These are phyloP conservation scores for Rutstroemia sp. DNA, from an alignment of 2,329 filamentous ascomycete species.

Conservation along the genomic window DNA sequence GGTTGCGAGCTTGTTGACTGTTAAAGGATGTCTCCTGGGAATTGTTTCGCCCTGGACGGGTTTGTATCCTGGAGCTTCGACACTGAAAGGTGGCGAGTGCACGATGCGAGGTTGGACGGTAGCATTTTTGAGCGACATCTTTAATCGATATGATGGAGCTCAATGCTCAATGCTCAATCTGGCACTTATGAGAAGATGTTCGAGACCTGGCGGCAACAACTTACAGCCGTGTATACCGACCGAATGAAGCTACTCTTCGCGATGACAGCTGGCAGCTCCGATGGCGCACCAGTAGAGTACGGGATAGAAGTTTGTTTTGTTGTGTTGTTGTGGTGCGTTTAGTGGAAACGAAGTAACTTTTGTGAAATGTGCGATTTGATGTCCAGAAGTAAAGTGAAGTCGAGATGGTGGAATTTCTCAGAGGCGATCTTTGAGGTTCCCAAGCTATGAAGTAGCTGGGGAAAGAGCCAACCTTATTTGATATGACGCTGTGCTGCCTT, in stretches of 20 bases:
- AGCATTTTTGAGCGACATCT: constrained; percentile 25
- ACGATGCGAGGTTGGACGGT: constrained; percentile 24
- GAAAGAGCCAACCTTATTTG: background rate
- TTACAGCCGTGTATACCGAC: too few relatives aligned
- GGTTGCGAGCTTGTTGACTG: constrained; percentile 49
- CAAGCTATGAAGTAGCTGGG: background rate
- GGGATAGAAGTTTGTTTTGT: too few relatives aligned
- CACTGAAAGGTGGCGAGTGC: constrained; percentile 49
- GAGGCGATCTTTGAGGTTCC: background rate
- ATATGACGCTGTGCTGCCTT: constrained; percentile 8
- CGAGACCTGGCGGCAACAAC: background rate
- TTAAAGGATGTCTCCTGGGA: constrained; percentile 51
- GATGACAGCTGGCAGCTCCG: too few relatives aligned
- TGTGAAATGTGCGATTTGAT: too few relatives aligned
- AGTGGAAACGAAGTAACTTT: too few relatives aligned
- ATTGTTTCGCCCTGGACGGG: constrained; percentile 62
- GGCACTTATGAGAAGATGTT: background rate
- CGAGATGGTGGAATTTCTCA: too few relatives aligned
- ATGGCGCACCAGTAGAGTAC: too few relatives aligned
- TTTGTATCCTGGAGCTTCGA: constrained; percentile 51
- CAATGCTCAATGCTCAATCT: background rate
- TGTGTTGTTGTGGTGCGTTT: too few relatives aligned
- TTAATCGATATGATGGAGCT: background rate
- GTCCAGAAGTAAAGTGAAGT: too few relatives aligned
- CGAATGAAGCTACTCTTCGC: too few relatives aligned